Evolutionary conservation across 768 basidiomycete genomes (phyloP), one percentile per base, ranked within the genome.

Genomic region (Mycena metata): DNA sequence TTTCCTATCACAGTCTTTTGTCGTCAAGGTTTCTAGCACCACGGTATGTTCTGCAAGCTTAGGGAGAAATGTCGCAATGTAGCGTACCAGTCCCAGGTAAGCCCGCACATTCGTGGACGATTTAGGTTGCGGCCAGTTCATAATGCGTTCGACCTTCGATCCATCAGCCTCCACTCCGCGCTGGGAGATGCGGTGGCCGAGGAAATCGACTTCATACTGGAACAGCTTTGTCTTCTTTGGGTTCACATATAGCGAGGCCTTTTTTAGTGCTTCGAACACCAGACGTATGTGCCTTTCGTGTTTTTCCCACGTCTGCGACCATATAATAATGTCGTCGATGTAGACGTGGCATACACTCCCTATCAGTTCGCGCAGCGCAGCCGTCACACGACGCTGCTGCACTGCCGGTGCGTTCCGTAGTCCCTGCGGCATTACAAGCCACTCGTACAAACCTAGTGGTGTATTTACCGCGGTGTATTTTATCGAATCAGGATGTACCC

Each of bases 121-220:
- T 8, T 59, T 63, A 3, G 76, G 76, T 2, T 36, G 23, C 0
- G 76, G 73, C 74, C 75, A 76, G 24, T 77, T 46, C 0, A 75
- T 15, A 3, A 80, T 75, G 0, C 51, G n/a, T 7, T 74, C 64
- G 0, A 73, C 64, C 49, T 73, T 79, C 0, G 30, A 60, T 1
- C 24, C 45, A 47, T 79, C 75, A 2, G 79, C 73, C 21, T 73
- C 23, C 9, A 83, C 78, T 0, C 83, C 81, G 0, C 23, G 12
- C 0, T 13, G 60, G 0, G 77, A 78, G 35, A 84, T 79, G 42
- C 46, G 43, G 64, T 83, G 81, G 0, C 82, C 78, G 0, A 82
- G 69, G 65, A 83, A 81, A 23, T 69, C 35, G 0, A 82, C 36
- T 42, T 79, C 75, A 0, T 60, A 65, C 0, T 66, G 42, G 54